These are phyloP conservation scores for Aspergillus coremiiformis DNA, from an alignment of 495 filamentous ascomycete species.

Conservation along the genomic window DNA sequence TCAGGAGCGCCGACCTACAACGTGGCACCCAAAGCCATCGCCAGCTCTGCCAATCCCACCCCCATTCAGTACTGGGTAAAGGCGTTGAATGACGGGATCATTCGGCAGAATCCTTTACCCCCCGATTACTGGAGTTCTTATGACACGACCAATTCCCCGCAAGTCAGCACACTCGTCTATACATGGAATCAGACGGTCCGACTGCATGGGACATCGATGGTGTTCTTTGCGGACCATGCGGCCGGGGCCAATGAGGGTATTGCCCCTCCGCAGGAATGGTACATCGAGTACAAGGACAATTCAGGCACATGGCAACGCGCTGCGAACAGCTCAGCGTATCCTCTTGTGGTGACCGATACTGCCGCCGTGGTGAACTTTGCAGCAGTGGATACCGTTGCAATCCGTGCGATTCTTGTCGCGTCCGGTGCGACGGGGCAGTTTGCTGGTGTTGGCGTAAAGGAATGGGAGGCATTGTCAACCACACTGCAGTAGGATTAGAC, in stretches of 20 bases:
- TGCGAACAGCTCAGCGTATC: background rate
- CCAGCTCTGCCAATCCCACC: background rate
- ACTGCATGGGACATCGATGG: background rate
- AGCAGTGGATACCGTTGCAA: background rate
- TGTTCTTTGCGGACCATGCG: constrained; percentile 1
- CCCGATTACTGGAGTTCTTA: constrained; percentile 1
- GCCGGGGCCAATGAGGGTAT: background rate
- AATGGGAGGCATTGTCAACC: constrained; percentile 3
- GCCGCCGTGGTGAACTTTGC: background rate
- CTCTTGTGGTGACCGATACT: background rate
- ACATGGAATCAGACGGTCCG: background rate
- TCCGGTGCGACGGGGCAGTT: background rate
- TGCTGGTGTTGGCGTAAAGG: background rate
- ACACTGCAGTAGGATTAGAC: too few species aligned
- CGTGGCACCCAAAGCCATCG: background rate
- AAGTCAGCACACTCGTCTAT: background rate
- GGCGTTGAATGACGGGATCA: constrained; percentile 1
- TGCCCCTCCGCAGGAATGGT: background rate
- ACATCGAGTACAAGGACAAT: constrained; percentile 1
- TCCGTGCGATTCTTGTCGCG: background rate
- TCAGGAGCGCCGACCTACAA: background rate
- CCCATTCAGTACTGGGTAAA: constrained; percentile 4
- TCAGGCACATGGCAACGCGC: background rate
- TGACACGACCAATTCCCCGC: background rate
- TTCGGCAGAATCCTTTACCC: constrained; percentile 1